A percentile compares a stretch with the other conserved stretches of the same genome.
Evolutionary conservation across 345 rosid species (phyloP).

Genomic region (Gossypium anomalum): DNA sequence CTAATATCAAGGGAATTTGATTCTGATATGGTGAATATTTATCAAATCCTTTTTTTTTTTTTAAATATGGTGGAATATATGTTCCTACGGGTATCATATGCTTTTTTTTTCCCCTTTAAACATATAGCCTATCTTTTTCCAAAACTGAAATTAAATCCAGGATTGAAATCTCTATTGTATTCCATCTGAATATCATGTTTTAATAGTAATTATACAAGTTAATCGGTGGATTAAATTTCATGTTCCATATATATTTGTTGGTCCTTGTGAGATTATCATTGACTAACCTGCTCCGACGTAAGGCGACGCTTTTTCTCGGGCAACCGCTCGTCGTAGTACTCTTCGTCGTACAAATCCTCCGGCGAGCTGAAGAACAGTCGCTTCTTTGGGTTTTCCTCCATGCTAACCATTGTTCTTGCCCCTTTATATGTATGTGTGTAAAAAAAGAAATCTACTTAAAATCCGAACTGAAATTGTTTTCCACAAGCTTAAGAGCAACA

Average conservation of each 20-base stretch:
- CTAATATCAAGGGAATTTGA: conserved; percentile 19
- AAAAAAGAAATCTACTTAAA: neutral
- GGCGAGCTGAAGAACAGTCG: conserved; percentile 68
- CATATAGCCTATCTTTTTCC: too few relatives aligned
- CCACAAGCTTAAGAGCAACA: neutral
- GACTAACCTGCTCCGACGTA: conserved; percentile 57
- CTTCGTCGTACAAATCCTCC: conserved; percentile 66
- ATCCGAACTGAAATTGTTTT: neutral
- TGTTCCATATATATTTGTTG: too few relatives aligned
- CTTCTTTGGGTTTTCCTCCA: conserved; percentile 62
- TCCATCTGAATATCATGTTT: too few relatives aligned
- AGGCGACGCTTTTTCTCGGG: conserved; percentile 92
- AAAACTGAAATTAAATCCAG: too few relatives aligned
- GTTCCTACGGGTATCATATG: conserved; percentile 10
- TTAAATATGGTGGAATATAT: conserved; percentile 1
- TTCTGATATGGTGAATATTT: conserved; percentile 20
- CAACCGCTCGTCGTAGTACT: conserved; percentile 69
- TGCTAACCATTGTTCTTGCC: conserved; percentile 45
- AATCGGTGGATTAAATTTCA: too few relatives aligned
- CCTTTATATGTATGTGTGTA: conserved; percentile 27
- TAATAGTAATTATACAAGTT: too few relatives aligned
- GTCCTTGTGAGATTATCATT: too few relatives aligned
- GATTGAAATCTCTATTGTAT: too few relatives aligned
- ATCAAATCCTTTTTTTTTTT: neutral
- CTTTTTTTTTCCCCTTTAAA: neutral